Evolutionary conservation across 1,284 basidiomycete genomes (phyloP), one percentile per base, ranked within the genome.

Genomic region (Inonotus hispidus): DNA sequence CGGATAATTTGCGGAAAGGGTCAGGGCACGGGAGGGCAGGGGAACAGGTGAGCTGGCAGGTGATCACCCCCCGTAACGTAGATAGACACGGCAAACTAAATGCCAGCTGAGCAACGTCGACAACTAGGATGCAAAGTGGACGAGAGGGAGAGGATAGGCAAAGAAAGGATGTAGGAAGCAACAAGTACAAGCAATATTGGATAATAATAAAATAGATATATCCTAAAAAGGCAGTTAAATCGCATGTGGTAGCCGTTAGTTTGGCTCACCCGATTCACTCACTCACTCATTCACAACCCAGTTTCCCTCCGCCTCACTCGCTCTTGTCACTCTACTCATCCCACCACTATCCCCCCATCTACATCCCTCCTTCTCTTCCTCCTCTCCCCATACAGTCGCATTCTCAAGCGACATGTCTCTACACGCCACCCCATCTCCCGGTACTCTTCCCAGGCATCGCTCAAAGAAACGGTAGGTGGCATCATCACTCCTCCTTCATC

Each of bases 401-500:
- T n/a, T 38, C 43, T 19, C 19, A 38, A 29, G 14, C 49, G 59
- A 46, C 53, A 54, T 60, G 52, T 32, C 39, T 37, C 25, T 52
- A 13, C 25, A 55, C 16, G 52, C 71, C 38, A 64, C 70, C 61
- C 65, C 68, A 11, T 63, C 73, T 27, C 59, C 70, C 0, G 47
- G n/a, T n/a, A n/a, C n/a, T n/a, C n/a, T n/a, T 35, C 62, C 70
- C 0, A 55, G n/a, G n/a, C 23, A 63, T 66, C 70, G 67, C 66
- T 65, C 67, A 59, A 75, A 66, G 69, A 75, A 70, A 70, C 75
- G 71, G 79, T 80, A 63, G 66, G 74, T 67, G 32, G n/a, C n/a
- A n/a, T n/a, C n/a, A n/a, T n/a, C n/a, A n/a, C n/a, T n/a, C n/a
- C n/a, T 8, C 32, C 32, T 32, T 43, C 21, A 53, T 27, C 56